Base-by-base conservation (phyloP, 768 basidiomycete genomes). In the Leccinum fibrillosum region DNA sequence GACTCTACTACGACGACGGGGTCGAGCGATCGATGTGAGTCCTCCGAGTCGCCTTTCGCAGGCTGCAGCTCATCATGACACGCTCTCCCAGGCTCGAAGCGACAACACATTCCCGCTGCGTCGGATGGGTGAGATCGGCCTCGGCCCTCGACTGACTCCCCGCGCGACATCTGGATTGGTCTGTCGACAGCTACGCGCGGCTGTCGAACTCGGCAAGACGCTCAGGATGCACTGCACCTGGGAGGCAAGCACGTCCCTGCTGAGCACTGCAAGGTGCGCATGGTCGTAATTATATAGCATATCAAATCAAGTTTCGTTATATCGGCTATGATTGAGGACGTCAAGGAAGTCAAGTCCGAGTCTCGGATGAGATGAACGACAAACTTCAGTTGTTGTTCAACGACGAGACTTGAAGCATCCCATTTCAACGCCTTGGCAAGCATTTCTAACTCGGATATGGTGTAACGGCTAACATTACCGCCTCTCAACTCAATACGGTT, bases 41-140 rank as follows among this genome's bases (percentile, higher is more conserved):
- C 32, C 30, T 23, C 17, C 49, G 54, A 5, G 21, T 49, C 8
- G 11, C 12, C 5, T 15, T 32, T 59, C 48, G 58, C 37, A 30
- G 30, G 30, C 4, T 32, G 30, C 30, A 17, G 28, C 21, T 44
- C 7, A 6, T 25, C 7, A 17, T 37, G 37, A 37, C 15, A 32
- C 30, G 2, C 32, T 12, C 32, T 32, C 32, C 13, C 45, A 91
- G 89, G 30, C 58, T 90, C 52, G 84, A 86, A 66, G 90, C 90
- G 2, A 89, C 21, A 21, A 21, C 21, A 21, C 91, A 93, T 64
- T 88, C 90, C 1, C 83, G 87, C 8, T 92, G 90, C 64, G 90
- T 94, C 7, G 89, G 90, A 3, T 89, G 88, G 86, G 92, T 1
- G 92, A 95, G 66, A 92, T 93, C 56, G 91, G 92, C 0, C 80